Evolutionary conservation across 352 stramenopile species (phyloP), one percentile per base, ranked within the genome.

Genomic region (Phytophthora idaei): DNA sequence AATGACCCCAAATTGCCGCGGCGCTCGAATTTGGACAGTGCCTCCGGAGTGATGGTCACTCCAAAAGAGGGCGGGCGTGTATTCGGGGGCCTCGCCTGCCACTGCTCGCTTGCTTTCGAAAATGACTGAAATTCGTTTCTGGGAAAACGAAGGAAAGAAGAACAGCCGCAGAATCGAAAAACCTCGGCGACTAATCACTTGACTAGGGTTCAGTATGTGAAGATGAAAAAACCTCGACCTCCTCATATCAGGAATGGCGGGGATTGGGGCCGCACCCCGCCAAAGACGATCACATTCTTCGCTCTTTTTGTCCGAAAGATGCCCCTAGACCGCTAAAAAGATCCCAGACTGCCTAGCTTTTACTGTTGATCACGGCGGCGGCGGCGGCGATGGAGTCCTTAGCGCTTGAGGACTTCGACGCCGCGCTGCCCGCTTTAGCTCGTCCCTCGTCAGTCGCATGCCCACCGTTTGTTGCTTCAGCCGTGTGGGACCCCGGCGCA

Each of bases 21-120:
- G 70, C 62, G 47, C 46, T 49, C 59, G 56, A 76, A 76, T 71
- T 71, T 57, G 42, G 41, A 70, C 57, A 64, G 47, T 55, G 57
- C 42, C 47, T 41, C 10, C 36, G 49, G 73, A 85, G 72, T 82
- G 77, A 71, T 77, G 68, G 71, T 85, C 77, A 71, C 72, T 68
- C 64, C 58, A 72, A 76, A 48, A 77, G 51, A 69, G 60, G 45
- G 63, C 41, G 55, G 63, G 68, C 67, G 61, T 79, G 58, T 82
- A 82, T 80, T 82, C 28, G 64, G 68, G 60, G 47, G 66, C 51
- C 64, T 55, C 58, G 68, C 71, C 74, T 79, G 66, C 74, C 74
- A 80, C 71, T 41, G 73, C 69, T 77, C 48, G 72, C 42, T 77
- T 77, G 72, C 71, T 83, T 83, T 83, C 64, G 66, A 80, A 83